Conservation (phyloP, 768 basidiomycete species). For the Scleroderma citrinum region DNA sequence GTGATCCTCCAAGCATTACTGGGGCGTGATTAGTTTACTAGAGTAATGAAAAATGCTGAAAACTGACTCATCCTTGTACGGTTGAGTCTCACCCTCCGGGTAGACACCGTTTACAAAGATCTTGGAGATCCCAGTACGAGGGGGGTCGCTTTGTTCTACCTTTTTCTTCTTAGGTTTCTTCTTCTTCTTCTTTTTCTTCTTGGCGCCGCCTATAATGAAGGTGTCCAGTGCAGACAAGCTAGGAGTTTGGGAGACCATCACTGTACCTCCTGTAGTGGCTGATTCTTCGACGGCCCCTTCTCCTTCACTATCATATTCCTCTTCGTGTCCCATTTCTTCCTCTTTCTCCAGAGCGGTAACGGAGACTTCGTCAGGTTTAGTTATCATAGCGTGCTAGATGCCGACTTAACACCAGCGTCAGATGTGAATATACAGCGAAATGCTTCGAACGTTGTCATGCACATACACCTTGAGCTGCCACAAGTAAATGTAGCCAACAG, state of each 20-base stretch:
- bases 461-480: neutral
- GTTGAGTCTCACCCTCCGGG: conserved; percentile 87
- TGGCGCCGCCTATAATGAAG: conserved; percentile 30
- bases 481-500: neutral
- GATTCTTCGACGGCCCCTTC: conserved; percentile 23
- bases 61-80: conserved; percentile 88
- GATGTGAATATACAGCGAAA: neutral
- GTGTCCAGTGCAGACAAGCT: neutral
- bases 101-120: conserved; percentile 83
- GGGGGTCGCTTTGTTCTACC: conserved; percentile 82
- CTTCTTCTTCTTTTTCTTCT: conserved; percentile 91
- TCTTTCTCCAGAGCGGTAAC: conserved; percentile 12
- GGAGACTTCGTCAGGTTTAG: conserved; percentile 9
- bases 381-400: conserved; percentile 10
- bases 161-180: conserved; percentile 89
- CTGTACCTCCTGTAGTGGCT: conserved; percentile 24
- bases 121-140: conserved; percentile 81
- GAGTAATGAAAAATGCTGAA: neutral
- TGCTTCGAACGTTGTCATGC: neutral
- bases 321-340: conserved; percentile 11
- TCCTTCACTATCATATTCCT: conserved; percentile 29
- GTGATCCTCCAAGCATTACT: conserved; percentile 88
- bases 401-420: neutral
- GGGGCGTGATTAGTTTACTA: conserved; percentile 5
- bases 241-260: neutral